phyloP scores from a whole-genome alignment of 352 stramenopile genomes.

The Pythium apleroticum region DNA sequence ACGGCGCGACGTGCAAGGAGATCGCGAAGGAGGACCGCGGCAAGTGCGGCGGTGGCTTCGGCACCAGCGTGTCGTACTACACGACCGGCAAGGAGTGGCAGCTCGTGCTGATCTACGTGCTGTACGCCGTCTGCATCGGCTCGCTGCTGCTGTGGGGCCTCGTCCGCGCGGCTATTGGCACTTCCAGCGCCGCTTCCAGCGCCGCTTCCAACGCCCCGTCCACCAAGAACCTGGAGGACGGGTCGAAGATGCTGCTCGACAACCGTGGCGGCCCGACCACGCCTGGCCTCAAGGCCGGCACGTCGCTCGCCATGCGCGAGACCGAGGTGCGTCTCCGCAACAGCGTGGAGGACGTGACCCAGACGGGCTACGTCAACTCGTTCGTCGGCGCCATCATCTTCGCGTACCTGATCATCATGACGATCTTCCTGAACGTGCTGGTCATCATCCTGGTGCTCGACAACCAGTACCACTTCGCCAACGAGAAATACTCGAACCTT shows the following conservation, averaged over 20 bases:
- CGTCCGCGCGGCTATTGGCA: neutral
- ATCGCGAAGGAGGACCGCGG: slow-evolving; percentile 5
- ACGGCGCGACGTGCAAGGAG: slow-evolving; percentile 18
- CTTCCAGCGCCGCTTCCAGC: neutral
- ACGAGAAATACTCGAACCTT: slow-evolving; percentile 21
- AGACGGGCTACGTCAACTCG: slow-evolving; percentile 26
- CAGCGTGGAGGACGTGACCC: slow-evolving; percentile 28
- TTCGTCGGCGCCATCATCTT: slow-evolving; percentile 13
- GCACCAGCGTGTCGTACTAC: slow-evolving; percentile 22
- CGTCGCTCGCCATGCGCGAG: slow-evolving; percentile 27
- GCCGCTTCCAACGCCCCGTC: neutral
- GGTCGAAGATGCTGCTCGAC: slow-evolving; percentile 30
- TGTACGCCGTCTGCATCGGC: slow-evolving; percentile 28
- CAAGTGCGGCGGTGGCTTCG: slow-evolving; percentile 10
- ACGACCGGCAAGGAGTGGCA: slow-evolving; percentile 22
- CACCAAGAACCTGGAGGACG: slow-evolving; percentile 17
- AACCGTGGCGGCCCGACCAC: slow-evolving; percentile 29
- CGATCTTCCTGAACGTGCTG: slow-evolving; percentile 27
- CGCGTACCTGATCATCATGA: slow-evolving; percentile 24
- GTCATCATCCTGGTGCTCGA: slow-evolving; percentile 29
- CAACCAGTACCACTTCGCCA: slow-evolving; percentile 27
- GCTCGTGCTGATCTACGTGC: slow-evolving; percentile 29
- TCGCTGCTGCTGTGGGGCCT: slow-evolving; percentile 25
- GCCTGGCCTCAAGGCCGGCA: slow-evolving; percentile 13
- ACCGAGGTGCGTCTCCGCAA: slow-evolving; percentile 29